Conservation (phyloP, 1,284 basidiomycete genomes). For the Polyporus tsugae region DNA sequence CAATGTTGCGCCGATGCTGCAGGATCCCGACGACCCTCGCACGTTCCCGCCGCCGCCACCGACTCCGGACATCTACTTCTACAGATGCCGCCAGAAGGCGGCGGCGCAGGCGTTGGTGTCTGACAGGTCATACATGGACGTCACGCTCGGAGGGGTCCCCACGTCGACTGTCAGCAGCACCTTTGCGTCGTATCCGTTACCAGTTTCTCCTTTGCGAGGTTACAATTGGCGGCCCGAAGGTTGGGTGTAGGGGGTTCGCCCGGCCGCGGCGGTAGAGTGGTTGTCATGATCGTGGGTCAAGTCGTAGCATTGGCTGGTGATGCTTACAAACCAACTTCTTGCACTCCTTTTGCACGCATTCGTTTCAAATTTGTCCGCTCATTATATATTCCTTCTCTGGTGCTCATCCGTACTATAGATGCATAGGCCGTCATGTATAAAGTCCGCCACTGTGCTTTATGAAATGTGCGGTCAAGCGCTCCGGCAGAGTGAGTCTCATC, state of each 20-base stretch:
- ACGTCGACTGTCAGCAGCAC: background rate
- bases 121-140: background rate
- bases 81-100: background rate
- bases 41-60: background rate
- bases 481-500: too few relatives aligned
- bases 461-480: too few relatives aligned
- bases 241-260: background rate
- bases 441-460: too few relatives aligned
- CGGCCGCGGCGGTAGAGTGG: background rate
- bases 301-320: background rate
- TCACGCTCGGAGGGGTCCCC: background rate
- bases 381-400: too few relatives aligned
- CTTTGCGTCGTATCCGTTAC: background rate
- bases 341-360: background rate
- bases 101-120: background rate
- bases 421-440: too few relatives aligned
- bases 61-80: background rate
- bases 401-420: too few relatives aligned
- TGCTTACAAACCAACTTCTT: background rate
- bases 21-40: constrained; percentile 7
- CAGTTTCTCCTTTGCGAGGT: background rate
- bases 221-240: background rate
- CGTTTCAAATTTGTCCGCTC: background rate
- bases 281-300: background rate
- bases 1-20: too few relatives aligned